Evolutionary conservation across 805 yeast species (phyloP), one percentile per base, ranked within the genome.

Genomic region (Candida michaelii): DNA sequence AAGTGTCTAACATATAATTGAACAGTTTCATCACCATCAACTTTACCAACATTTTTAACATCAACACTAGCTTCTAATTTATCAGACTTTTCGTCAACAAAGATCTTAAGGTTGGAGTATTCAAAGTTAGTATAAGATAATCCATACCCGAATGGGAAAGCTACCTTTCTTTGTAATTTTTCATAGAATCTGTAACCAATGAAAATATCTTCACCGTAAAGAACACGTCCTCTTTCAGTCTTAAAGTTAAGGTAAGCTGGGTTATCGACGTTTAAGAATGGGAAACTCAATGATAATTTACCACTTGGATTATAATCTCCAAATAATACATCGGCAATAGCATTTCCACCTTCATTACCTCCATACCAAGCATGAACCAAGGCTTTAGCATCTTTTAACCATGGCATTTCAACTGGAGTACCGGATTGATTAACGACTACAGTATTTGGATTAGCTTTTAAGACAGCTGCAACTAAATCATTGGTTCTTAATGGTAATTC

Each of bases 121-220:
- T 59, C 63, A 50, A 77, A 82, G 0, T 65, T 50, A 12, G 85
- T 72, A 62, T 80, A 82, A 3, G 85, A 79, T 45, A 80, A 68
- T 39, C 86, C 86, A 51, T 61, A 69, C 10, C 86, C 86, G 58
- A 81, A 82, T 34, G 85, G 81, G 68, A 74, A 81, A 33, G 74
- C 65, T 8, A 77, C 80, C 25, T 65, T 64, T 36, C 59, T 64
- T 47, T 73, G 69, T 27, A 65, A 54, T 56, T 74, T 75, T 51
- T 82, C 85, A 57, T 78, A 82, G 63, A 64, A 78, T 45, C 80
- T 66, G 63, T 82, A 80, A 16, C 86, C 87, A 41, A 81, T 77
- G 59, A 70, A 80, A 37, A 82, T 74, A 53, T 80, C 85, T 55
- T 82, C 88, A 45, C 85, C 85, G 50, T 63, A 63, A 24, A 61